phyloP scores from a whole-genome alignment of 2,329 filamentous ascomycete genomes.

The Grosmannia clavigera region DNA sequence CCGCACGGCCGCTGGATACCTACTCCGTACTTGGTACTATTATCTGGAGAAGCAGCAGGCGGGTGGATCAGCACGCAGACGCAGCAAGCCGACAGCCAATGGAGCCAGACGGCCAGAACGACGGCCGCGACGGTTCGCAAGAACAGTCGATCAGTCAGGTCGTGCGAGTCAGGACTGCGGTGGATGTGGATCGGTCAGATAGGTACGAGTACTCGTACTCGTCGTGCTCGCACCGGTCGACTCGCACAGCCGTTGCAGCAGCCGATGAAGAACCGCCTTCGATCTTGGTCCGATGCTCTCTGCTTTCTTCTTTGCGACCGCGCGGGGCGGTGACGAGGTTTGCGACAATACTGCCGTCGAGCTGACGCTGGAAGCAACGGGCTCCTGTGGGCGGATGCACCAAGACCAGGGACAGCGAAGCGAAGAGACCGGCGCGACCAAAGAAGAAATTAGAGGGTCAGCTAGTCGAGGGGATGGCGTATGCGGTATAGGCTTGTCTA shows the following conservation, averaged over 20 bases:
- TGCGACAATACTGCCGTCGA: neutral
- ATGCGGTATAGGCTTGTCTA: neutral
- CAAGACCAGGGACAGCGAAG: neutral
- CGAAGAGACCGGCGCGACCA: neutral
- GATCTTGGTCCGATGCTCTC: no score
- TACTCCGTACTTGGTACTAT: no score
- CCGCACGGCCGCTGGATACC: no score
- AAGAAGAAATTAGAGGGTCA: neutral
- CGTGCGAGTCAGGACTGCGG: neutral
- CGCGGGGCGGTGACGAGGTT: neutral
- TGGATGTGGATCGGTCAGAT: no score
- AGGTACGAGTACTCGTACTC: no score
- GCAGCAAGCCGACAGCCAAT: neutral
- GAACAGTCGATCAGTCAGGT: neutral
- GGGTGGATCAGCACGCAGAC: no score
- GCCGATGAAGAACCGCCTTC: no score
- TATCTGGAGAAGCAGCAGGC: no score
- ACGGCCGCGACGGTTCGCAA: no score
- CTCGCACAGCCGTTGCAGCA: no score
- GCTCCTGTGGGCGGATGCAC: neutral
- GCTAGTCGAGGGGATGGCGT: neutral
- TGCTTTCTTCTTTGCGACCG: no score
- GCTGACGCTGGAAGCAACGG: neutral
- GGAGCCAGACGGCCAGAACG: neutral
- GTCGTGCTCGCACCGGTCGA: no score